phyloP scores from a whole-genome alignment of 2,329 filamentous ascomycete species.

The Phaeomoniella chlamydospora region DNA sequence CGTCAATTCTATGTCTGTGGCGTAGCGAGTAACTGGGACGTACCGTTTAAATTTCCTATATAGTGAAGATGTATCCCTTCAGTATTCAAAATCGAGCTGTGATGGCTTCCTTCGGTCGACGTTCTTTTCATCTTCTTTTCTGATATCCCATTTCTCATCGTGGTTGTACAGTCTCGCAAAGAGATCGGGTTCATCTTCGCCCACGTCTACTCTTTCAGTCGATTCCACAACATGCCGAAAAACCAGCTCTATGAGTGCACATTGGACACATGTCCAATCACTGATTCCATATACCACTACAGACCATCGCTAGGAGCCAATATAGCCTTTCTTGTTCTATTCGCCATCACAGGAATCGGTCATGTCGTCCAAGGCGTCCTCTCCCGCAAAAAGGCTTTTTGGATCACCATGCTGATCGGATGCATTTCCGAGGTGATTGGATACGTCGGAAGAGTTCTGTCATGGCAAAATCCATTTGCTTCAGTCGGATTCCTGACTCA shows the following conservation, averaged over 20 bases:
- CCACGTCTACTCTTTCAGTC: no score
- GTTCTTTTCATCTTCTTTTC: no score
- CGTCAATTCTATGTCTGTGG: no score
- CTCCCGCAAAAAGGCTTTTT: background rate
- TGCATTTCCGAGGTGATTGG: background rate
- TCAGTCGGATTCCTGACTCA: slow-evolving; percentile 1
- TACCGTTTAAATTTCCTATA: no score
- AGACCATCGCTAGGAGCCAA: background rate
- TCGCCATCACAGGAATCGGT: background rate
- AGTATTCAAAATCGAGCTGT: no score
- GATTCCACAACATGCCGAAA: background rate
- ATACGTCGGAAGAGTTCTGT: background rate
- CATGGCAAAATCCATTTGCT: background rate
- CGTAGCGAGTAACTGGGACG: no score
- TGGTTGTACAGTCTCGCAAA: no score
- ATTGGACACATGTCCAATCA: background rate
- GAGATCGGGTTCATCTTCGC: no score
- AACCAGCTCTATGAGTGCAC: background rate
- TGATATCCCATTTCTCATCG: no score
- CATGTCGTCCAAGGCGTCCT: background rate
- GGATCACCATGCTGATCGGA: background rate
- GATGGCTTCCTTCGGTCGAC: no score
- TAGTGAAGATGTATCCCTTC: no score
- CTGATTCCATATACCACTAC: background rate
- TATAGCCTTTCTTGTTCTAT: background rate